These are phyloP conservation scores for Physcia stellaris DNA, from an alignment of 495 filamentous ascomycete genomes.

Conservation along the genomic window DNA sequence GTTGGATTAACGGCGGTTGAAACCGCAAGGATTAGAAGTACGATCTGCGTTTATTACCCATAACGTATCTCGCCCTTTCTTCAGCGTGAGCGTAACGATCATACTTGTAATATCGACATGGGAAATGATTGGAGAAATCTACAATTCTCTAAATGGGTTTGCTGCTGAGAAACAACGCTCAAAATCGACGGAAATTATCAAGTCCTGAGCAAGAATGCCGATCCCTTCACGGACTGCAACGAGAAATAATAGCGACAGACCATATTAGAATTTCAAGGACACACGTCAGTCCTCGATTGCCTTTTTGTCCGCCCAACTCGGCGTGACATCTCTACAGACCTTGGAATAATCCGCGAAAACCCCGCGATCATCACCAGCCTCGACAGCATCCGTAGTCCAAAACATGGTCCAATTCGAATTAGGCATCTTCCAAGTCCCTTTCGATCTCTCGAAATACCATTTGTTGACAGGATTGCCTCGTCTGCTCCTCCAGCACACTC, in stretches of 20 bases:
- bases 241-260: no score
- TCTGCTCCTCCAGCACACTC: slow-evolving; percentile 70
- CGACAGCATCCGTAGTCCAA: slow-evolving; percentile 67
- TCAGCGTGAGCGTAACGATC: no score
- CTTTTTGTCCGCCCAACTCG: slow-evolving; percentile 71
- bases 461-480: slow-evolving; percentile 80
- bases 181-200: not conserved
- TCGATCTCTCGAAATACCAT: slow-evolving; percentile 87
- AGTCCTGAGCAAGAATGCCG: no score
- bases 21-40: no score
- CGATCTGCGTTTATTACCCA: no score
- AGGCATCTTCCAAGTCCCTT: slow-evolving; percentile 66
- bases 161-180: not conserved
- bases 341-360: slow-evolving; percentile 67
- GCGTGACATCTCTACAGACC: slow-evolving; percentile 65
- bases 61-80: no score
- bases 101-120: no score
- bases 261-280: not conserved
- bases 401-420: slow-evolving; percentile 90
- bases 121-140: no score
- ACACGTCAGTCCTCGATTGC: slow-evolving; percentile 39
- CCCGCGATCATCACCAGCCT: slow-evolving; percentile 28
- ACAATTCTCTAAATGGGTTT: no score
- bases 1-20: no score
- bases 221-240: no score